These are phyloP conservation scores for Dictyostelium purpureum DNA, from an alignment of 78 protist genomes.

Conservation along the genomic window DNA sequence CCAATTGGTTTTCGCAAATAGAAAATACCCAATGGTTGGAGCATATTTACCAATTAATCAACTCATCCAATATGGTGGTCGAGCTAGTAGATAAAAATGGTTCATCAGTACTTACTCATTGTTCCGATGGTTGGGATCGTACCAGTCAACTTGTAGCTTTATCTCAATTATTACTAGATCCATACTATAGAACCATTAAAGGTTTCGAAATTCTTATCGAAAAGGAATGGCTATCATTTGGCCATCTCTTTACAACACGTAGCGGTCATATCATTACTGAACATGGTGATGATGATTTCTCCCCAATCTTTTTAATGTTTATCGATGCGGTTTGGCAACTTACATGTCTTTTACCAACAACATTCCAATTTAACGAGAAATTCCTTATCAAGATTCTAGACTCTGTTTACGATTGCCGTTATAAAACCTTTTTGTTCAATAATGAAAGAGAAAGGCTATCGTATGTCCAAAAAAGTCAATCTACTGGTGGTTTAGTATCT, in stretches of 20 bases:
- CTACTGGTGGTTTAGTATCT: conserved; percentile 2
- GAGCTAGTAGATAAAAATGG: conserved; percentile 76
- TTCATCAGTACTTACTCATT: conserved; percentile 79
- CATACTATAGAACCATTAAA: conserved; percentile 91
- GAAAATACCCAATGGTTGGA: conserved; percentile 84
- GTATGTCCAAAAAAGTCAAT: not conserved
- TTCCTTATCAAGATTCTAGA: conserved; percentile 82
- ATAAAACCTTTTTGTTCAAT: conserved; percentile 81
- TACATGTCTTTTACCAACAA: conserved; percentile 80
- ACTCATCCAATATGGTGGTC: conserved; percentile 59
- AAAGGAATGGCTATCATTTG: conserved; percentile 96
- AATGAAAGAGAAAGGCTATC: conserved; percentile 36
- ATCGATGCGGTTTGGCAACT: conserved; percentile 82
- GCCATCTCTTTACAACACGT: conserved; percentile 93
- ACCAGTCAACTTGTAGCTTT: conserved; percentile 91
- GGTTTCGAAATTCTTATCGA: conserved; percentile 94
- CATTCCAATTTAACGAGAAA: conserved; percentile 84
- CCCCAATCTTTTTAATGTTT: conserved; percentile 77
- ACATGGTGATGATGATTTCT: conserved; percentile 51
- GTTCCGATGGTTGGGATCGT: conserved; percentile 98
- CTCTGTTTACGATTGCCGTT: conserved; percentile 73
- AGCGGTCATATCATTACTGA: conserved; percentile 12
- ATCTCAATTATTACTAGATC: conserved; percentile 90
- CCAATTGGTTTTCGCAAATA: conserved; percentile 69
- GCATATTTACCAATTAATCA: conserved; percentile 56